phyloP scores from a whole-genome alignment of 805 yeast genomes.

The Citeromyces nyonsensis region DNA sequence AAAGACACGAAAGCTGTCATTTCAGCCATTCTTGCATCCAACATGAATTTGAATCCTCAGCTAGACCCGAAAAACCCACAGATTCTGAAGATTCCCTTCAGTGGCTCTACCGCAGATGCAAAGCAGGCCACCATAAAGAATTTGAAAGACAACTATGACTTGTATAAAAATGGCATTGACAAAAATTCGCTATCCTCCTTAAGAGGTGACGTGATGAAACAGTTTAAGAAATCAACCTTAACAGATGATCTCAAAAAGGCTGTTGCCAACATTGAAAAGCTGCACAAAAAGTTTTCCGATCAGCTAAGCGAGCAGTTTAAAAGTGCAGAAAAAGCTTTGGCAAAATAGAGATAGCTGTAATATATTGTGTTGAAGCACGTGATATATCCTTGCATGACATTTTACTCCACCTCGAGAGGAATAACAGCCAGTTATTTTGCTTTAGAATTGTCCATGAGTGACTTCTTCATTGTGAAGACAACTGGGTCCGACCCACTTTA shows the following conservation, averaged over 20 bases:
- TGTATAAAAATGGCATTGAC: slow-evolving; percentile 32
- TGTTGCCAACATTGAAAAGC: slow-evolving; percentile 46
- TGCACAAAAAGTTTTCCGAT: slow-evolving; percentile 49
- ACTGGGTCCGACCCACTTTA: too few relatives aligned
- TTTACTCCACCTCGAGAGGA: too few relatives aligned
- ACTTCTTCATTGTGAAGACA: too few relatives aligned
- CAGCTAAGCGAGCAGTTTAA: slow-evolving; percentile 43
- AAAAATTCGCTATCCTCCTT: slow-evolving; percentile 36
- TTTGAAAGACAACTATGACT: slow-evolving; percentile 53
- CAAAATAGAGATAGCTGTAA: slow-evolving; percentile 7
- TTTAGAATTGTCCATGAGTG: too few relatives aligned
- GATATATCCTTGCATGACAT: too few relatives aligned
- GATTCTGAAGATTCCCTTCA: slow-evolving; percentile 56
- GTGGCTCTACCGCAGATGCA: slow-evolving; percentile 59
- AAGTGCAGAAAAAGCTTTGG: slow-evolving; percentile 25
- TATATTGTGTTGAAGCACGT: too few relatives aligned
- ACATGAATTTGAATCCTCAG: slow-evolving; percentile 69
- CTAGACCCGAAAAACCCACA: slow-evolving; percentile 59
- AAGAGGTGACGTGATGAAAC: slow-evolving; percentile 43
- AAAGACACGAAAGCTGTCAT: slow-evolving; percentile 51
- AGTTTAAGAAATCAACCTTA: slow-evolving; percentile 21
- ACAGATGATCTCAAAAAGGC: slow-evolving; percentile 14
- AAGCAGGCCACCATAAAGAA: slow-evolving; percentile 39
- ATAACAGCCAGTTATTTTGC: too few relatives aligned
- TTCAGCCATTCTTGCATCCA: slow-evolving; percentile 53